These are phyloP conservation scores for Trichoderma atroviride DNA, from an alignment of 2,329 filamentous ascomycete genomes.

Conservation along the genomic window DNA sequence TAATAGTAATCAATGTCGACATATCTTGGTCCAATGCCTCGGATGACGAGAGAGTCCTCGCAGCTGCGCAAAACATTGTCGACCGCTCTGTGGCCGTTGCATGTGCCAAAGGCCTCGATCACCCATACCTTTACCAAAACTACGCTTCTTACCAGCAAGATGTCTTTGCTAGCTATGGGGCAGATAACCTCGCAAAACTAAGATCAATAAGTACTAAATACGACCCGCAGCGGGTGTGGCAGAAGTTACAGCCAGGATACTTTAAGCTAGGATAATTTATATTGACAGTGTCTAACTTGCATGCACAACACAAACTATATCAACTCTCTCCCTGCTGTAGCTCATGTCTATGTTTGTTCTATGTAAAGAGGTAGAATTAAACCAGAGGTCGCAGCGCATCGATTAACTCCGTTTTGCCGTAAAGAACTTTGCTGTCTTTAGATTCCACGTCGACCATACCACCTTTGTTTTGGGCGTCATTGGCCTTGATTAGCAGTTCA, in stretches of 20 bases:
- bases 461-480: background rate
- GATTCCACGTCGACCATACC: background rate
- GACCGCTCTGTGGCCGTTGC: slow-evolving; percentile 36
- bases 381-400: background rate
- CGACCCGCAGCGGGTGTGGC: slow-evolving; percentile 43
- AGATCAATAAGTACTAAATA: slow-evolving; percentile 40
- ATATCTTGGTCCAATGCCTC: slow-evolving; percentile 35
- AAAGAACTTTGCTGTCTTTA: background rate
- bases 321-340: background rate
- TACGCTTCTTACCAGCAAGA: slow-evolving; percentile 48
- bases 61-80: slow-evolving; percentile 34
- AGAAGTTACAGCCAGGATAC: slow-evolving; percentile 43
- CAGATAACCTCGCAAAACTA: slow-evolving; percentile 42
- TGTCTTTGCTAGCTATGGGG: slow-evolving; percentile 46
- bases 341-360: background rate
- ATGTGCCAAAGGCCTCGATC: slow-evolving; percentile 37
- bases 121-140: slow-evolving; percentile 45
- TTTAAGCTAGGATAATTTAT: slow-evolving; percentile 40
- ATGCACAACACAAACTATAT: background rate
- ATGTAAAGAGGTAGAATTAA: background rate
- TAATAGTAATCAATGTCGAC: slow-evolving; percentile 32
- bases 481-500: background rate
- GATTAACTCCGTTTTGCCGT: background rate
- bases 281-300: background rate
- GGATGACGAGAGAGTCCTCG: slow-evolving; percentile 41